A percentile compares a stretch with the other conserved stretches of the same genome.
phyloP scores from a whole-genome alignment of 2,329 filamentous ascomycete genomes.

The Penicillium sp. region DNA sequence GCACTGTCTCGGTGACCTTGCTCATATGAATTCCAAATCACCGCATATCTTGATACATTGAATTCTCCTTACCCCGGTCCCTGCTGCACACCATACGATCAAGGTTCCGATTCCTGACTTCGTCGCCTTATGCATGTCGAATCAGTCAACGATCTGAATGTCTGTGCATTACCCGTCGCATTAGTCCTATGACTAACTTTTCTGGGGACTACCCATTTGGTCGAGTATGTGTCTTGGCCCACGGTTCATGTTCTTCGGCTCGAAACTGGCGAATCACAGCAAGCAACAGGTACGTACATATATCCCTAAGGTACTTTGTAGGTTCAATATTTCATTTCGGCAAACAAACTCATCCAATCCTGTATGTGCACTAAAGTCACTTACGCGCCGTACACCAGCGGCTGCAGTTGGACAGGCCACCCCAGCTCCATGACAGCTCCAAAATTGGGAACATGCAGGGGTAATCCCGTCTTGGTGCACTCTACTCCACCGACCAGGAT shows the following conservation, averaged over 20 bases:
- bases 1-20: constrained; percentile 5
- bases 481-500: not conserved
- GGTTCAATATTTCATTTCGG: not conserved
- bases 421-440: not conserved
- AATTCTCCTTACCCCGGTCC: not conserved
- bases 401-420: not conserved
- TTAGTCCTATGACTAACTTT: not conserved
- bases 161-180: not conserved
- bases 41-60: constrained; percentile 2
- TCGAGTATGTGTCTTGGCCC: not conserved
- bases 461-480: not conserved
- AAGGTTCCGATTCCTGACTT: not conserved
- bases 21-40: constrained; percentile 8
- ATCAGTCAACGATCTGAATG: not conserved
- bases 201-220: not conserved
- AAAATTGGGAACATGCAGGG: not conserved
- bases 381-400: not conserved
- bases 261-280: not conserved
- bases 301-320: not conserved
- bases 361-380: not conserved
- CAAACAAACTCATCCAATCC: not conserved
- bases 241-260: not conserved
- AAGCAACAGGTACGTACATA: not conserved
- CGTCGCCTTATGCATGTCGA: not conserved
- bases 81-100: not conserved